Evolutionary conservation across 495 filamentous ascomycete species (phyloP).

Genomic region (Clavariopsis aquatica): DNA sequence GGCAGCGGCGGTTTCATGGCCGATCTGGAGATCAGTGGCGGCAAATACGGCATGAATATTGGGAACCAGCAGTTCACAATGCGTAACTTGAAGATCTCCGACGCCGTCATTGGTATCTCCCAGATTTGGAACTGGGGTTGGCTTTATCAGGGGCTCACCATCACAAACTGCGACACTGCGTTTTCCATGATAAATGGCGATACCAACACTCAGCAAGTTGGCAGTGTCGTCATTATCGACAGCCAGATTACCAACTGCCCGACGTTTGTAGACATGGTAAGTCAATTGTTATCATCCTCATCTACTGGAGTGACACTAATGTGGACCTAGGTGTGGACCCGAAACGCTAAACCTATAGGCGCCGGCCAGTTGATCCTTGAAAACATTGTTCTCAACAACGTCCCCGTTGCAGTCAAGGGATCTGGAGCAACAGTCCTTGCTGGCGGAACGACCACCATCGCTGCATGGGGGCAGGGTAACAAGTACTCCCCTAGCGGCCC

Average conservation of each 20-base stretch:
- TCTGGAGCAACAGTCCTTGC: constrained; percentile 47
- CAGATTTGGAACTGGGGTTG: constrained; percentile 79
- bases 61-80: constrained; percentile 96
- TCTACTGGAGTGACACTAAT: background rate
- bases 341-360: constrained; percentile 51
- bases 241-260: constrained; percentile 64
- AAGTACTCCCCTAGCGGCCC: constrained; percentile 29
- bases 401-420: constrained; percentile 55
- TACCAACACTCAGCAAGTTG: constrained; percentile 62
- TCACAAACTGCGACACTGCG: constrained; percentile 86
- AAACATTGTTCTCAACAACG: constrained; percentile 75
- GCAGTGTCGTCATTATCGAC: constrained; percentile 80
- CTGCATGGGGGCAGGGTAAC: constrained; percentile 62
- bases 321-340: constrained; percentile 17
- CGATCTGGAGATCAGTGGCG: constrained; percentile 86
- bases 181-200: constrained; percentile 61
- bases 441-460: constrained; percentile 51
- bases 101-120: constrained; percentile 78
- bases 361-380: constrained; percentile 81
- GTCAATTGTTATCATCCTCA: background rate
- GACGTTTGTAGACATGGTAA: constrained; percentile 28
- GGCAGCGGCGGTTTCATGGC: constrained; percentile 78
- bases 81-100: constrained; percentile 84
- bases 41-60: constrained; percentile 78
- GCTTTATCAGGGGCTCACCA: constrained; percentile 80